phyloP scores from a whole-genome alignment of 2,329 filamentous ascomycete species.

The Cercospora sesami region DNA sequence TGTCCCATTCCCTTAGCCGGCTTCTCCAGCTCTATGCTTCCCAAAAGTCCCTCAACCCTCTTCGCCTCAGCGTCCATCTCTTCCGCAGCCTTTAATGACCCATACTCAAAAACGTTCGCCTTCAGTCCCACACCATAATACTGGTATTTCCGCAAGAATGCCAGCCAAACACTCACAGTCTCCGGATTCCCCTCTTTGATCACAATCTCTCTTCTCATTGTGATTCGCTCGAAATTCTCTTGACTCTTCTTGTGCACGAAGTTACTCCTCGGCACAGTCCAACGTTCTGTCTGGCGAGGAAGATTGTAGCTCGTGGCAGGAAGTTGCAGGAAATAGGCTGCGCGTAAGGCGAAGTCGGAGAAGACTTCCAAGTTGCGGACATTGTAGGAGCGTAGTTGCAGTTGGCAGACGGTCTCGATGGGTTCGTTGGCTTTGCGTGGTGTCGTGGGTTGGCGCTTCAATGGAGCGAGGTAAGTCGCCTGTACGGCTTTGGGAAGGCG shows the following conservation, averaged over 20 bases:
- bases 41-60: neutral
- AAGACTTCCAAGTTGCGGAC: conserved; percentile 91
- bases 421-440: neutral
- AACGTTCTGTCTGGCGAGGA: conserved; percentile 82
- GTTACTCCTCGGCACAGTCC: conserved; percentile 85
- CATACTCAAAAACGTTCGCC: conserved; percentile 92
- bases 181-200: conserved; percentile 90
- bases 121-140: conserved; percentile 99
- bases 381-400: conserved; percentile 90
- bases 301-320: conserved; percentile 82
- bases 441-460: conserved; percentile 74
- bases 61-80: conserved; percentile 31
- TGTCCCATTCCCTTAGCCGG: neutral
- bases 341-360: conserved; percentile 87
- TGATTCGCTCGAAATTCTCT: conserved; percentile 95
- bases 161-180: conserved; percentile 86
- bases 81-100: conserved; percentile 49
- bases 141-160: conserved; percentile 86
- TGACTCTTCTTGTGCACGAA: conserved; percentile 98
- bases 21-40: neutral
- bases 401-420: conserved; percentile 50
- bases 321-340: conserved; percentile 89
- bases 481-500: conserved; percentile 78
- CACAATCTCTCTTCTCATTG: conserved; percentile 80
- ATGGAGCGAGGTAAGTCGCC: conserved; percentile 79